phyloP scores from a whole-genome alignment of 345 rosid species.

The Pelargonium nanum region DNA sequence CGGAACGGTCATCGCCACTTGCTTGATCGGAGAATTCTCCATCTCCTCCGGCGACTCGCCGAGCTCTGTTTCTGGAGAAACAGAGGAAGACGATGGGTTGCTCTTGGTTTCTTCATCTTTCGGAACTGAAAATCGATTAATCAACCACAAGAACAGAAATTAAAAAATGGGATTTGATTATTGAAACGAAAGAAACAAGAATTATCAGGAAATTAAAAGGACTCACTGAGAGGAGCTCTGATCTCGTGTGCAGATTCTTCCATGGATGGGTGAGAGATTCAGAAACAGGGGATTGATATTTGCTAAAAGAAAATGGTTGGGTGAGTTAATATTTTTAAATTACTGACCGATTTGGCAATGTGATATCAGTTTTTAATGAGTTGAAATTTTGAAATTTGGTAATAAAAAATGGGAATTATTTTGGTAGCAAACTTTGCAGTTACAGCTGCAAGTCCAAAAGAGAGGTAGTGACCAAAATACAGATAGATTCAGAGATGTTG shows the following conservation, averaged over 20 bases:
- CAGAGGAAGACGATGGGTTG: conserved; percentile 16
- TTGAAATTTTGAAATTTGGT: too few species aligned
- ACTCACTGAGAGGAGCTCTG: conserved; percentile 39
- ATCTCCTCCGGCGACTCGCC: conserved; percentile 12
- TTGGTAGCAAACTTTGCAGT: too few species aligned
- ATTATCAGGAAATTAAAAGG: background rate
- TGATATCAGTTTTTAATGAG: too few species aligned
- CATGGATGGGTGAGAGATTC: conserved; percentile 13
- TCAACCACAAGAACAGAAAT: background rate
- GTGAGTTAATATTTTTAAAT: too few species aligned
- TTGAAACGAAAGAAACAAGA: too few species aligned
- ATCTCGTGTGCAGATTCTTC: conserved; percentile 29
- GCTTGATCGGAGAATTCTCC: conserved; percentile 74
- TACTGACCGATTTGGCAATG: too few species aligned
- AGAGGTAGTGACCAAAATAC: too few species aligned
- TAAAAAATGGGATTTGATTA: background rate
- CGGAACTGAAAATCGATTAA: conserved; percentile 17
- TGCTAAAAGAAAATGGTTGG: too few species aligned
- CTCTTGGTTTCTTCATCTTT: conserved; percentile 11
- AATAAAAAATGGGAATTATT: too few species aligned
- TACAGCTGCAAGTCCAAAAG: too few species aligned
- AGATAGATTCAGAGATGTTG: too few species aligned
- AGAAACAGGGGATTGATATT: too few species aligned
- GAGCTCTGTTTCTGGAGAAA: conserved; percentile 8
- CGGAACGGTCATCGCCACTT: conserved; percentile 87